Evolutionary conservation across 768 basidiomycete genomes (phyloP), one percentile per base, ranked within the genome.

Genomic region (Boletus subparvulus): DNA sequence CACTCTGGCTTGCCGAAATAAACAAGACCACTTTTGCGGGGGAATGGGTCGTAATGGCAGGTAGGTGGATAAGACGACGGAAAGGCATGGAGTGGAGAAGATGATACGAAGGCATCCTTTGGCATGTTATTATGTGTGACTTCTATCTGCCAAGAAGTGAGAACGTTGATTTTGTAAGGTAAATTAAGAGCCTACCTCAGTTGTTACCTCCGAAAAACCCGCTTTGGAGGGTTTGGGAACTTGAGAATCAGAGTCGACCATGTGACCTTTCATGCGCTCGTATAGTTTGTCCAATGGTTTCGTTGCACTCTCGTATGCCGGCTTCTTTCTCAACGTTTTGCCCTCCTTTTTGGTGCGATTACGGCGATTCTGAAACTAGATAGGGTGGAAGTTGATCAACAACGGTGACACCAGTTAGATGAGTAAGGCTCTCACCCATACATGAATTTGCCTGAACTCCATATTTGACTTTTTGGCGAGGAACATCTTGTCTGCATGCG

Each of bases 11-110:
- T 28, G 14, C n/a, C 7, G 30, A 67, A 40, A 30, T 0, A 13
- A 17, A 19, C 2, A 4, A 44, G n/a, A 0, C 59, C 40, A 2
- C 24, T 40, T 54, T 64, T 64, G 52, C 59, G 61, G 0, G 56
- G 65, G 4, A 65, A 65, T 13, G 65, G 65, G 30, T 65, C 56
- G 6, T 67, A 53, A 42, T 6, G 11, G 21, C 65, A 67, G 2
- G 4, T 47, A 0, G 59, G 54, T 9, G 65, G 65, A 37, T 65
- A 65, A 9, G 32, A 1, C 0, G 59, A 61, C 0, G 65, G 65
- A 43, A 67, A 65, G 0, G 56, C 59, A 16, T 65, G 65, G 1
- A 28, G 39, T 8, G 65, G 65, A 1, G 65, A n/a, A 28, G 47
- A 13, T 5, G 41, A 50, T 1, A 6, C 0, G 13, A 65, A 51